Conservation (phyloP, 768 basidiomycete genomes). For the Collybiopsis confluens region DNA sequence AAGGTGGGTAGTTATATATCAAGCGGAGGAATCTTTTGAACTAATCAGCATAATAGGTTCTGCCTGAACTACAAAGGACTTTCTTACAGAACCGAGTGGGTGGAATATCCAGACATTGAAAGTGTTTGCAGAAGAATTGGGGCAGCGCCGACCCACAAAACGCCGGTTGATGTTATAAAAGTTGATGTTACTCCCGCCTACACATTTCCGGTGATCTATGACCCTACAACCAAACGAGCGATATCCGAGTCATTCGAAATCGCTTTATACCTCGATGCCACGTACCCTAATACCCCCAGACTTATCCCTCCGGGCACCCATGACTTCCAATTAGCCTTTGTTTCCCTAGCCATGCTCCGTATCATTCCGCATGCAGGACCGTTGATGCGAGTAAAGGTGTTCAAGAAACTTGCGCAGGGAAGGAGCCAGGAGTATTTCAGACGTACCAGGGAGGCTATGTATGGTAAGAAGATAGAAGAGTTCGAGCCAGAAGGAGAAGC, state of each 20-base stretch:
- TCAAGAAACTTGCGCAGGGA: conserved; percentile 23
- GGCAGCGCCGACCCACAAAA: conserved; percentile 26
- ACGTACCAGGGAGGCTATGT: conserved; percentile 22
- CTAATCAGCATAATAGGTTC: conserved; percentile 14
- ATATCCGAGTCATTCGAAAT: conserved; percentile 34
- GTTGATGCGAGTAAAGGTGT: conserved; percentile 12
- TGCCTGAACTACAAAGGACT: conserved; percentile 26
- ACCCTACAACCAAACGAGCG: conserved; percentile 26
- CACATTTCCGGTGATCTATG: conserved; percentile 37
- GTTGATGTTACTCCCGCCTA: conserved; percentile 25
- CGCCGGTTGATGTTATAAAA: conserved; percentile 12
- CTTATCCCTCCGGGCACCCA: conserved; percentile 25
- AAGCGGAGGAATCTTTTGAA: neutral
- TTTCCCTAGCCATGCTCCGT: neutral
- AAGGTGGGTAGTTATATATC: conserved; percentile 25
- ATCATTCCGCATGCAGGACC: conserved; percentile 10
- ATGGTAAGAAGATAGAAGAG: conserved; percentile 29
- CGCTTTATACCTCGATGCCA: conserved; percentile 37
- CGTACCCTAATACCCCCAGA: conserved; percentile 30
- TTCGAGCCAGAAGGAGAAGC: conserved; percentile 21
- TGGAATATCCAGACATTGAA: conserved; percentile 37
- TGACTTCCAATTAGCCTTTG: conserved; percentile 14
- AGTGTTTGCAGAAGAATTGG: conserved; percentile 28
- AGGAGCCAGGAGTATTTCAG: conserved; percentile 31
- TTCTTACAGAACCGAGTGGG: conserved; percentile 34